Evolutionary conservation across 1,284 basidiomycete genomes (phyloP), one percentile per base, ranked within the genome.

Genomic region (Cryptococcus sp.): DNA sequence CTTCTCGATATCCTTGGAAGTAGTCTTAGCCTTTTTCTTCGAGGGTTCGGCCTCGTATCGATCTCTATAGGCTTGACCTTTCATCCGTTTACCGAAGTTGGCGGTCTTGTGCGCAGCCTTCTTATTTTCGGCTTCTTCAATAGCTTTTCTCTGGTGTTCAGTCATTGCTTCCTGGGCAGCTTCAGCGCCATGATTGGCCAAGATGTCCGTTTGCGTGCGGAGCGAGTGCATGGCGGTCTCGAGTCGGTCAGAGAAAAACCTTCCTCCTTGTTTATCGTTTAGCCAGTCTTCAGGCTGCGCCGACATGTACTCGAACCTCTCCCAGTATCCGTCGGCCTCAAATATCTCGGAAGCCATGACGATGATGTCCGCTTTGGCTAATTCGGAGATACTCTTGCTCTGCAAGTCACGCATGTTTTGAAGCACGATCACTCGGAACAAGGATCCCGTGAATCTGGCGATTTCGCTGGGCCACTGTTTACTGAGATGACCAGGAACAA

Each of bases 381-480:
- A 81, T 15, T 88, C 83, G 64, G 89, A 83, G 64, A 97, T 85
- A n/a, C 85, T 90, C 22, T 86, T 80, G 11, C 81, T 77, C 70
- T 93, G 92, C 56, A 97, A 79, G 65, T 90, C 87, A 3, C 83
- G 74, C 48, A 88, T 87, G 2, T 86, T 88, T 19, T 87, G 85
- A 55, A 96, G 83, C 25, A 88, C 68, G 50, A 77, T 59, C 3
- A 65, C 56, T 27, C 68, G 70, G 55, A 89, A 82, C 41, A 89
- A 81, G 44, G 86, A 86, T 78, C 74, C 74, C 2, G 74, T 72
- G 78, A 97, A 97, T 74, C 94, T 93, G 67, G 81, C 77, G 46
- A 91, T 86, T 74, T 97, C 93, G 15, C 87, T 88, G 20, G 86
- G 84, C 94, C 93, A 97, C 73, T 97, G 93, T 50, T 87, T 85